These are phyloP conservation scores for Cicer judaicum DNA, from an alignment of 306 rosid genomes.

Conservation along the genomic window DNA sequence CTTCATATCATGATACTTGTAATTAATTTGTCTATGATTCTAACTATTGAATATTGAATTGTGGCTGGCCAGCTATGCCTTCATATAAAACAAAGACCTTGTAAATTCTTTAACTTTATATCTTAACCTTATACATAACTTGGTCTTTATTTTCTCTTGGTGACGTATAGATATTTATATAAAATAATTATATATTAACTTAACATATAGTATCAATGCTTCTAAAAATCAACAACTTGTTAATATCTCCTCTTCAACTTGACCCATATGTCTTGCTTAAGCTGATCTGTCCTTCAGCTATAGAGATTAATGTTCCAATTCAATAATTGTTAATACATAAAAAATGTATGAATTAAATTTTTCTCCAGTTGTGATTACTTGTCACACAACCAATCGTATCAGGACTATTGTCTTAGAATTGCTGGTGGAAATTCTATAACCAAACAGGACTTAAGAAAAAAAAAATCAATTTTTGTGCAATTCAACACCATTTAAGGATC, in stretches of 20 bases:
- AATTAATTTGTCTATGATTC: too few relatives aligned
- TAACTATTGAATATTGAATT: conserved; percentile 20
- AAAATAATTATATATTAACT: background rate
- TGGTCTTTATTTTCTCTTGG: conserved; percentile 30
- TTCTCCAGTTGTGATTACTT: conserved; percentile 27
- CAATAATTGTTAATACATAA: conserved; percentile 20
- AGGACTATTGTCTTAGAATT: conserved; percentile 46
- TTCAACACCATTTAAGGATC: conserved; percentile 22
- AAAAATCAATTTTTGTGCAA: conserved; percentile 5
- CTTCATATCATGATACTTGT: background rate
- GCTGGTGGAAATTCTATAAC: conserved; percentile 34
- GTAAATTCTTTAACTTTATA: conserved; percentile 19
- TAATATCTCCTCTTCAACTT: conserved; percentile 62
- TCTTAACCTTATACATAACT: background rate
- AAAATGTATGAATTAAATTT: background rate
- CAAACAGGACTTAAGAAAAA: background rate
- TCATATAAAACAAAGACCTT: conserved; percentile 6
- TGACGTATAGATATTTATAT: conserved; percentile 3
- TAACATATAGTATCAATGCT: conserved; percentile 37
- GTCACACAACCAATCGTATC: conserved; percentile 38
- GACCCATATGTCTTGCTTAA: conserved; percentile 53
- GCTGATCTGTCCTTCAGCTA: conserved; percentile 47
- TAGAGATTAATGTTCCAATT: conserved; percentile 39
- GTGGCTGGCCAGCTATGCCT: conserved; percentile 43
- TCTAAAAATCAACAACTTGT: conserved; percentile 37